Evolutionary conservation across 2,329 filamentous ascomycete species (phyloP).

Genomic region (Emergomyces pasteurianus): DNA sequence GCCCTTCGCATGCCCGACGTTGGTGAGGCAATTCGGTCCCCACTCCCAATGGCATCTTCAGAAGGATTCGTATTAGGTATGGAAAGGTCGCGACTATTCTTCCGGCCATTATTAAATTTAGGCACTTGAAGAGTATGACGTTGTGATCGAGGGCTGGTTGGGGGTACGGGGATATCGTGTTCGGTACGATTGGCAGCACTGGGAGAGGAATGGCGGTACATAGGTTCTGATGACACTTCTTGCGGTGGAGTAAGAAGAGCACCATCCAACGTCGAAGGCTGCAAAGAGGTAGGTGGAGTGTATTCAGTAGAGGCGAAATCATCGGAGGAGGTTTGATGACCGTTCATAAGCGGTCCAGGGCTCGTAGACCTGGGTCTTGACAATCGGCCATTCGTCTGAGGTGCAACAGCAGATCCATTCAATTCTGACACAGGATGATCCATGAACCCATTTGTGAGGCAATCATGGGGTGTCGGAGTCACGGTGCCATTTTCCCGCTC

Average conservation of each 20-base stretch:
- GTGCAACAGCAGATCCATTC: background rate
- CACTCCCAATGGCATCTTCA: constrained; percentile 54
- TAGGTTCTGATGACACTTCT: constrained; percentile 17
- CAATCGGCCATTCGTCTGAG: background rate
- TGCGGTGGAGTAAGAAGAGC: constrained; percentile 21
- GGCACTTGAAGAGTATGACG: constrained; percentile 84
- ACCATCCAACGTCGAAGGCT: constrained; percentile 22
- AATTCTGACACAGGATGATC: background rate
- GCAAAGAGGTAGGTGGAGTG: constrained; percentile 18
- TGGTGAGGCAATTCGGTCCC: constrained; percentile 70
- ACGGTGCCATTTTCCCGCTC: constrained; percentile 13
- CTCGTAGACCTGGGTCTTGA: constrained; percentile 12
- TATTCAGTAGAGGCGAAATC: constrained; percentile 19
- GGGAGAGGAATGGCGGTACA: constrained; percentile 6
- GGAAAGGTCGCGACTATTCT: constrained; percentile 52
- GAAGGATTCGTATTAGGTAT: constrained; percentile 25
- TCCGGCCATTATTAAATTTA: constrained; percentile 49
- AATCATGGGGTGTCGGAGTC: background rate
- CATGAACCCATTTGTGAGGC: background rate
- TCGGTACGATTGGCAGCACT: constrained; percentile 3
- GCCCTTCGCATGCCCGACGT: constrained; percentile 55
- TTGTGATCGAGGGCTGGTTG: constrained; percentile 50
- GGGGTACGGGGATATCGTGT: constrained; percentile 7
- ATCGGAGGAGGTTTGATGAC: constrained; percentile 22
- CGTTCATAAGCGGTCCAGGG: constrained; percentile 22